Conservation (phyloP, 352 stramenopile genomes). For the Phytophthora crassamura region DNA sequence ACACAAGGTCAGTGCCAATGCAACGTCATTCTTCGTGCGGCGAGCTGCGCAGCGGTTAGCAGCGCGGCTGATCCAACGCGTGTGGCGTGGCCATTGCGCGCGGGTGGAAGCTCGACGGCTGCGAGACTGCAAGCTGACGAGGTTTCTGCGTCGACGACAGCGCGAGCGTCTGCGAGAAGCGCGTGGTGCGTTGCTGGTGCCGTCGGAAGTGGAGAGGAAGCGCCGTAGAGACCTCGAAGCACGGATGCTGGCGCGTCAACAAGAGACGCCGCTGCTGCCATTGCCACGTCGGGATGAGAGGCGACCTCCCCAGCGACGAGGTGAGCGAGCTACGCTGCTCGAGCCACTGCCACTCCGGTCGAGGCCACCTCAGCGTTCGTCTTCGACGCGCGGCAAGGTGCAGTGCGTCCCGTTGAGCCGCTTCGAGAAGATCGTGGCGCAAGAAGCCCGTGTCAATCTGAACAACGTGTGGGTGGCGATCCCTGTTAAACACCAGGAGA, state of each 20-base stretch:
- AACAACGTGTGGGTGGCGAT: slow-evolving; percentile 72
- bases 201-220: slow-evolving; percentile 25
- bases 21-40: slow-evolving; percentile 15
- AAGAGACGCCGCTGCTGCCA: slow-evolving; percentile 36
- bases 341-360: slow-evolving; percentile 47
- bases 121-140: slow-evolving; percentile 34
- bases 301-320: slow-evolving; percentile 9
- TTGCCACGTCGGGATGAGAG: slow-evolving; percentile 11
- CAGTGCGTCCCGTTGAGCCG: slow-evolving; percentile 52
- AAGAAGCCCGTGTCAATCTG: slow-evolving; percentile 56
- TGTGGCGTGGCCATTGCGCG: slow-evolving; percentile 60
- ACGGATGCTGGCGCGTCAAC: slow-evolving; percentile 40
- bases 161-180: slow-evolving; percentile 43
- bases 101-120: slow-evolving; percentile 34
- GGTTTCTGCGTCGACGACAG: slow-evolving; percentile 33
- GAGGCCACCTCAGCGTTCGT: slow-evolving; percentile 38
- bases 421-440: slow-evolving; percentile 54
- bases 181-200: slow-evolving; percentile 37
- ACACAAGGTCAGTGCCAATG: slow-evolving; percentile 12
- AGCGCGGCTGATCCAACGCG: slow-evolving; percentile 51
- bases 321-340: slow-evolving; percentile 36
- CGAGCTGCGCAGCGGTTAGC: slow-evolving; percentile 35
- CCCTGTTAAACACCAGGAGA: slow-evolving; percentile 34
- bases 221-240: slow-evolving; percentile 24
- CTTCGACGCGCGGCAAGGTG: slow-evolving; percentile 39